Percentiles rank a stretch among this genome's conserved stretches.
phyloP scores from a whole-genome alignment of 495 filamentous ascomycete species.

The Talaromyces wortmannii region DNA sequence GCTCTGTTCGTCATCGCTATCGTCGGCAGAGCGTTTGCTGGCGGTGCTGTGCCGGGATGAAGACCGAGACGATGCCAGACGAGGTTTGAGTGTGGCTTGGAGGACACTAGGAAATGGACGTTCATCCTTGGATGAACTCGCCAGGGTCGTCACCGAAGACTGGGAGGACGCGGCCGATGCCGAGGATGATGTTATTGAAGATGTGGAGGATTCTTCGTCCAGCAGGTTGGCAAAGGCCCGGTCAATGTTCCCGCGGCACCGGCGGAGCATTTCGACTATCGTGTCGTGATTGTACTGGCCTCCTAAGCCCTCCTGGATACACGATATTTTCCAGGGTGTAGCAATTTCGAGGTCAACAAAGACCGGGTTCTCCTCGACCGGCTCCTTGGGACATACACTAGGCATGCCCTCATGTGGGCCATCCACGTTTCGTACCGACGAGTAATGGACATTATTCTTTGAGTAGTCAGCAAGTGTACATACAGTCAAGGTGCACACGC shows the following conservation, averaged over 20 bases:
- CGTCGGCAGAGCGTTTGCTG: constrained; percentile 43
- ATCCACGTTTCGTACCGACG: constrained; percentile 57
- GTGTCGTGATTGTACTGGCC: constrained; percentile 44
- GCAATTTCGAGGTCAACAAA: constrained; percentile 25
- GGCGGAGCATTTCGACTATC: constrained; percentile 51
- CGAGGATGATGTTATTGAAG: constrained; percentile 12
- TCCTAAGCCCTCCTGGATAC: constrained; percentile 50
- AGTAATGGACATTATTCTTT: constrained; percentile 67
- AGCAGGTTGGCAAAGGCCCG: constrained; percentile 52
- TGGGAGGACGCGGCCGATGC: constrained; percentile 5
- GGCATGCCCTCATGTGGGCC: constrained; percentile 55
- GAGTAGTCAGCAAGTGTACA: not conserved
- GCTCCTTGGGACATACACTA: constrained; percentile 19
- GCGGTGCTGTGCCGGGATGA: constrained; percentile 40
- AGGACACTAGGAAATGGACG: constrained; percentile 4
- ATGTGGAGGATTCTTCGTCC: constrained; percentile 37
- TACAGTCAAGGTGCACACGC: not conserved
- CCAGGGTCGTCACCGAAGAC: not conserved
- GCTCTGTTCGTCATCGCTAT: constrained; percentile 31
- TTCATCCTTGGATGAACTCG: constrained; percentile 12
- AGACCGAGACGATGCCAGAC: constrained; percentile 29
- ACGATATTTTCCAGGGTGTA: constrained; percentile 56
- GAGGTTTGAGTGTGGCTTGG: constrained; percentile 25
- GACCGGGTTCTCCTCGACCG: constrained; percentile 13
- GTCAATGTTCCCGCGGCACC: constrained; percentile 55